These are phyloP conservation scores for Epichloe brachyelytri DNA, from an alignment of 2,329 filamentous ascomycete genomes.

Conservation along the genomic window DNA sequence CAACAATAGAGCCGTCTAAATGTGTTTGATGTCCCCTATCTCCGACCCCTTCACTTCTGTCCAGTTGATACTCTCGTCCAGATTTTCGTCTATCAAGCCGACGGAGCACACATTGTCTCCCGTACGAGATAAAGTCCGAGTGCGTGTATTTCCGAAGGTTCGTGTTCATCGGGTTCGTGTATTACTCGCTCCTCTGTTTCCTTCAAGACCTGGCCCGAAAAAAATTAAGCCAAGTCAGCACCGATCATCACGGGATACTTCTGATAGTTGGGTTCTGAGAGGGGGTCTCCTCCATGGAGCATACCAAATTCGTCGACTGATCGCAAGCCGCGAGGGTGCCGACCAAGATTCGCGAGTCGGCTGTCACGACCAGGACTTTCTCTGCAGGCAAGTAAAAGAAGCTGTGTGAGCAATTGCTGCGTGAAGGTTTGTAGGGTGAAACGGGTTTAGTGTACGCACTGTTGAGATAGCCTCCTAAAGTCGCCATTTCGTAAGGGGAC, in stretches of 20 bases:
- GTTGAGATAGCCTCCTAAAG: constrained; percentile 31
- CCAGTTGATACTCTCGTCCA: constrained; percentile 91
- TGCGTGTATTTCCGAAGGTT: constrained; percentile 66
- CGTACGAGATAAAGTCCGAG: constrained; percentile 85
- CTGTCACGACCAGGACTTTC: constrained; percentile 82
- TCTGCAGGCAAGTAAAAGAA: constrained; percentile 37
- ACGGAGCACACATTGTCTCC: constrained; percentile 86
- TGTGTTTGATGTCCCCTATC: constrained; percentile 75
- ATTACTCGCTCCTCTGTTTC: constrained; percentile 84
- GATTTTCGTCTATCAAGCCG: constrained; percentile 75
- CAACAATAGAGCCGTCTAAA: constrained; percentile 16
- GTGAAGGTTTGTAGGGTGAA: neutral
- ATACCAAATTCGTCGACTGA: constrained; percentile 76
- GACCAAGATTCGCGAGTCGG: constrained; percentile 76
- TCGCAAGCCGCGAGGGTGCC: constrained; percentile 79
- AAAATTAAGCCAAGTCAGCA: too few relatives aligned
- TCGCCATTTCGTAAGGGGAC: constrained; percentile 23
- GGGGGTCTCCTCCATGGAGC: neutral
- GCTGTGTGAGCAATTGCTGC: neutral
- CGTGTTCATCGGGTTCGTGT: constrained; percentile 67
- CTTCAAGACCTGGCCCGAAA: constrained; percentile 51
- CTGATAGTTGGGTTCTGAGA: too few relatives aligned
- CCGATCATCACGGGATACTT: too few relatives aligned
- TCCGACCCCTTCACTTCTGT: constrained; percentile 72
- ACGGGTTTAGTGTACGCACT: constrained; percentile 18